These are phyloP conservation scores for Fusarium tupiense DNA, from an alignment of 2,329 filamentous ascomycete species.

Conservation along the genomic window DNA sequence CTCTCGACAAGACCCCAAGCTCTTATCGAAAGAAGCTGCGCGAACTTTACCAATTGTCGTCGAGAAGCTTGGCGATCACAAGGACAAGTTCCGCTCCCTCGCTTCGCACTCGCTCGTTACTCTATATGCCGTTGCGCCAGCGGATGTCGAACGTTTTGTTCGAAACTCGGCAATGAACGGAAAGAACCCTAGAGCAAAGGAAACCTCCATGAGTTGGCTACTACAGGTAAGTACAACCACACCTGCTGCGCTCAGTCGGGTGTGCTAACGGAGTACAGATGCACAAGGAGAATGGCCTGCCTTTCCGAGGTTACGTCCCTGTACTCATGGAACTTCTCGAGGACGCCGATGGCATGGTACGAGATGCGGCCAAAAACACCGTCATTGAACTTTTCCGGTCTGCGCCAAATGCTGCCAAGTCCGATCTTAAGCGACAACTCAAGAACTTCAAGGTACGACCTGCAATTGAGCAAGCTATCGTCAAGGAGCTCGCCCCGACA, in stretches of 20 bases:
- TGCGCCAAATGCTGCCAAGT: constrained; percentile 84
- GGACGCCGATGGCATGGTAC: constrained; percentile 87
- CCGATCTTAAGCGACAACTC: constrained; percentile 87
- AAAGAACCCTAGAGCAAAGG: constrained; percentile 85
- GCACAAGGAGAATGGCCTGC: constrained; percentile 80
- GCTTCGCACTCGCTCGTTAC: constrained; percentile 81
- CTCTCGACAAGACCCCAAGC: constrained; percentile 83
- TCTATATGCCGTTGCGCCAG: constrained; percentile 74
- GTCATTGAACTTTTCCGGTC: constrained; percentile 88
- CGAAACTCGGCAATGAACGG: constrained; percentile 81
- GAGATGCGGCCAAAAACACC: constrained; percentile 83
- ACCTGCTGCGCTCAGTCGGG: not conserved
- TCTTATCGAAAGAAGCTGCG: constrained; percentile 74
- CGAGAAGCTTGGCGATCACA: constrained; percentile 87
- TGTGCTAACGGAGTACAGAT: constrained; percentile 62
- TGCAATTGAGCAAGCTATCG: constrained; percentile 83
- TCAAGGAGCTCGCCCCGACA: constrained; percentile 74
- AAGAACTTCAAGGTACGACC: constrained; percentile 86
- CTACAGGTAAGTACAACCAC: constrained; percentile 66
- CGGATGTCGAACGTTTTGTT: constrained; percentile 82
- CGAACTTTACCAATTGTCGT: constrained; percentile 78
- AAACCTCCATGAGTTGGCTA: constrained; percentile 86
- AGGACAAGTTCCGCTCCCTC: constrained; percentile 82
- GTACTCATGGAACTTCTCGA: constrained; percentile 86
- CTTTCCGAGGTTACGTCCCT: constrained; percentile 85